Conservation (phyloP, 495 filamentous ascomycete genomes). For the Cryomyces minteri region DNA sequence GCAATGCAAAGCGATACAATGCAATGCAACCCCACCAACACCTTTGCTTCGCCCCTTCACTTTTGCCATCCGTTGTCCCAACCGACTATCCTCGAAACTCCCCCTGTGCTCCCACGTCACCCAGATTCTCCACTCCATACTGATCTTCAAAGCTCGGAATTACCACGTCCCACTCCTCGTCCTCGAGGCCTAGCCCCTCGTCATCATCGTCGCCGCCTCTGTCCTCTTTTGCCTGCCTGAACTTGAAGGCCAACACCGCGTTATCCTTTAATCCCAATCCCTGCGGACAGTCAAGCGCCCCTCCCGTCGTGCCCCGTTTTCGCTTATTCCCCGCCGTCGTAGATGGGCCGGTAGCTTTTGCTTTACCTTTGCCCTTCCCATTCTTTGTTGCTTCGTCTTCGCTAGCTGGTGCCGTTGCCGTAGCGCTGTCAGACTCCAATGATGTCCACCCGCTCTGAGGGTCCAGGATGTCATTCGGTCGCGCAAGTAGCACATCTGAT, state of each 20-base stretch:
- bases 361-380: slow-evolving; percentile 9
- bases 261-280: slow-evolving; percentile 37
- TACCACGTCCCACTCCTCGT: slow-evolving; percentile 44
- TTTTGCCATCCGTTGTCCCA: too few relatives aligned
- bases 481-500: slow-evolving; percentile 32
- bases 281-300: slow-evolving; percentile 24
- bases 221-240: slow-evolving; percentile 19
- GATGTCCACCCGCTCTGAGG: slow-evolving; percentile 1
- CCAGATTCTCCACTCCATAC: slow-evolving; percentile 16
- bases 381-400: slow-evolving; percentile 12
- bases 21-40: too few relatives aligned
- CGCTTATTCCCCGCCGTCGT: slow-evolving; percentile 22
- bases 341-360: slow-evolving; percentile 6
- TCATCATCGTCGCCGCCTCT: slow-evolving; percentile 3
- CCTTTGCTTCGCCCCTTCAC: too few relatives aligned
- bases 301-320: background rate
- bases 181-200: slow-evolving; percentile 9
- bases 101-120: too few relatives aligned
- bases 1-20: too few relatives aligned
- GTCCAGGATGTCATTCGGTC: slow-evolving; percentile 35
- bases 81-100: too few relatives aligned
- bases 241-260: slow-evolving; percentile 50
- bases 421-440: background rate
- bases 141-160: slow-evolving; percentile 41
- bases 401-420: slow-evolving; percentile 1